Evolutionary conservation across 2,329 filamentous ascomycete genomes (phyloP).

Genomic region (Penicillium aurantiogriseum): DNA sequence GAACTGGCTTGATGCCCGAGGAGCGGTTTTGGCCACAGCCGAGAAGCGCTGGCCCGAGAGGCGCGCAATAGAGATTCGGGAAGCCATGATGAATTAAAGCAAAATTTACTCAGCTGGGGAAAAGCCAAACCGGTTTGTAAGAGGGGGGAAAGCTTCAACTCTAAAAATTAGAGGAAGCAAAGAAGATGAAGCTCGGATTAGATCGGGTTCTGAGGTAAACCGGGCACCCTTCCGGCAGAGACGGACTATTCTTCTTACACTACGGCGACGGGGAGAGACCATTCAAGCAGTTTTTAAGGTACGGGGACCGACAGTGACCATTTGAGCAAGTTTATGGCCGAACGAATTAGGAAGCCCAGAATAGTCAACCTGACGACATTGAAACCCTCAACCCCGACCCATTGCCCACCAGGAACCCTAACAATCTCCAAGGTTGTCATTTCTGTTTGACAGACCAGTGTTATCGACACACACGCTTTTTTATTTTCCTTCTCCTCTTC

Average conservation of each 20-base stretch:
- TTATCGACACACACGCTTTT: not conserved
- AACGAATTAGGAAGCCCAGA: constrained; percentile 27
- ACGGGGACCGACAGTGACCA: constrained; percentile 20
- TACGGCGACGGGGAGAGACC: constrained; percentile 22
- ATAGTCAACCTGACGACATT: constrained; percentile 23
- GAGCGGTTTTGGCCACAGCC: constrained; percentile 28
- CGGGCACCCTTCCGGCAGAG: constrained; percentile 9
- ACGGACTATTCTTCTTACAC: constrained; percentile 7
- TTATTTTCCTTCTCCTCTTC: not conserved
- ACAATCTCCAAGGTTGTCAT: not conserved
- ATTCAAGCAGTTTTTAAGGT: constrained; percentile 24
- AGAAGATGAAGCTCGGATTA: constrained; percentile 12
- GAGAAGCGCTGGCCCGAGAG: constrained; percentile 35
- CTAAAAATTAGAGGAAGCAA: not conserved
- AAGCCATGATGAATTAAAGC: constrained; percentile 34
- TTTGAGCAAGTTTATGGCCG: constrained; percentile 20
- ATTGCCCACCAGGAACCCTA: constrained; percentile 13
- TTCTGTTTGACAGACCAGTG: not conserved
- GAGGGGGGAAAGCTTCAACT: constrained; percentile 1
- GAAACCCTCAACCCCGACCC: not conserved
- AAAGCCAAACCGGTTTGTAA: not conserved
- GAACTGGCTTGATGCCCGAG: constrained; percentile 27
- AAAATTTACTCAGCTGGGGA: not conserved
- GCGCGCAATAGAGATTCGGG: constrained; percentile 39
- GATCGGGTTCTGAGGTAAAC: constrained; percentile 9